phyloP scores from a whole-genome alignment of 768 basidiomycete genomes.

The Lepiota subincarnata region DNA sequence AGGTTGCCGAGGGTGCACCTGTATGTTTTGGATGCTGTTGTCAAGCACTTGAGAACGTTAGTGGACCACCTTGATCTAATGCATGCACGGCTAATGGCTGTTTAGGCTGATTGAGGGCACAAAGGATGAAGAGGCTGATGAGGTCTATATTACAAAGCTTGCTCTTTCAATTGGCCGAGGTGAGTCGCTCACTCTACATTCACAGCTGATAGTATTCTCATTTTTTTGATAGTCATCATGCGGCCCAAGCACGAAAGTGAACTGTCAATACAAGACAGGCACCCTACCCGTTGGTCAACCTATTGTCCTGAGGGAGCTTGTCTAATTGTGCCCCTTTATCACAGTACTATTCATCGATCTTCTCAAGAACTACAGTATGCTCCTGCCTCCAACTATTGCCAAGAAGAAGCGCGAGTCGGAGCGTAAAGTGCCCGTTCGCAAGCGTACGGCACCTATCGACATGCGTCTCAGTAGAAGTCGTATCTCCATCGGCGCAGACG shows the following conservation, averaged over 20 bases:
- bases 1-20: constrained; percentile 76
- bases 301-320: not conserved
- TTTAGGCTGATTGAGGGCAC: constrained; percentile 68
- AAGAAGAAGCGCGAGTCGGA: constrained; percentile 87
- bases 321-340: constrained; percentile 1
- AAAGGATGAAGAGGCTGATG: constrained; percentile 63
- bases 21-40: constrained; percentile 71
- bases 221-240: constrained; percentile 54
- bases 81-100: constrained; percentile 3
- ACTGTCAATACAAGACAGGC: constrained; percentile 86
- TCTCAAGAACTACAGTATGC: constrained; percentile 63
- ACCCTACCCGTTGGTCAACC: constrained; percentile 61
- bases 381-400: constrained; percentile 78
- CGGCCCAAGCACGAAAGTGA: constrained; percentile 81
- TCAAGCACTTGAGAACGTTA: constrained; percentile 72
- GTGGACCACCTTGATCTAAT: constrained; percentile 20
- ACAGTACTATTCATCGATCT: constrained; percentile 84
- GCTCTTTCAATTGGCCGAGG: constrained; percentile 84
- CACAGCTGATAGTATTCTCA: constrained; percentile 1
- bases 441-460: constrained; percentile 84
- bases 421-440: constrained; percentile 76
- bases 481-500: constrained; percentile 68
- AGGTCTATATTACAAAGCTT: constrained; percentile 83
- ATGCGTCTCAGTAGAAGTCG: constrained; percentile 81
- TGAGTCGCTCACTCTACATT: constrained; percentile 34